These are phyloP conservation scores for Metschnikowia proteae DNA, from an alignment of 805 yeast genomes.

Conservation along the genomic window DNA sequence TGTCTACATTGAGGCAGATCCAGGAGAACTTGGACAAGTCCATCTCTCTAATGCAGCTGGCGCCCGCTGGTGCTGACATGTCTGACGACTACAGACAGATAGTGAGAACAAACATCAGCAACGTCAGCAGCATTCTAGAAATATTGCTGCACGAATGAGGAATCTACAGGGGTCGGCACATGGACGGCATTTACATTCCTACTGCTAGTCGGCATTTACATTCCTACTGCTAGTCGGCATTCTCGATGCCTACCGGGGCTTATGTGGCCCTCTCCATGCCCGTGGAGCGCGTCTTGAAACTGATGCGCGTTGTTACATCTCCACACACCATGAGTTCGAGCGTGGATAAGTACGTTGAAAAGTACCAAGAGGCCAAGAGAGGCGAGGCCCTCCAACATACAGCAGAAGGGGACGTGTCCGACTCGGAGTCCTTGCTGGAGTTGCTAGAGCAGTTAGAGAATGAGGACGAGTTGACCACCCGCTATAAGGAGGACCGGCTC, in stretches of 20 bases:
- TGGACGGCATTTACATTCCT: background rate
- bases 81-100: conserved; percentile 14
- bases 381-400: conserved; percentile 10
- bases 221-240: no score
- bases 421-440: conserved; percentile 40
- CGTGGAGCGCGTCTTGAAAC: background rate
- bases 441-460: conserved; percentile 40
- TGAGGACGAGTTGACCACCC: conserved; percentile 35
- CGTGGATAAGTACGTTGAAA: conserved; percentile 36
- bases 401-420: conserved; percentile 36
- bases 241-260: no score
- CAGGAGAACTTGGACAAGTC: conserved; percentile 26
- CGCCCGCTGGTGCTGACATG: background rate
- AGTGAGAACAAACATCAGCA: conserved; percentile 18
- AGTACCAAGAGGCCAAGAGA: conserved; percentile 42
- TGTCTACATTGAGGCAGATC: conserved; percentile 29
- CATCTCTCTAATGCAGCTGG: conserved; percentile 19
- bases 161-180: background rate
- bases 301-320: conserved; percentile 1
- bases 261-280: background rate
- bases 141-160: conserved; percentile 4
- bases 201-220: no score
- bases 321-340: conserved; percentile 28
- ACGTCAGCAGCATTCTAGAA: conserved; percentile 18
- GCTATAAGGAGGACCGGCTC: conserved; percentile 61